These are phyloP conservation scores for Trichosporon coremiiforme DNA, from an alignment of 1,284 basidiomycete species.

Conservation along the genomic window DNA sequence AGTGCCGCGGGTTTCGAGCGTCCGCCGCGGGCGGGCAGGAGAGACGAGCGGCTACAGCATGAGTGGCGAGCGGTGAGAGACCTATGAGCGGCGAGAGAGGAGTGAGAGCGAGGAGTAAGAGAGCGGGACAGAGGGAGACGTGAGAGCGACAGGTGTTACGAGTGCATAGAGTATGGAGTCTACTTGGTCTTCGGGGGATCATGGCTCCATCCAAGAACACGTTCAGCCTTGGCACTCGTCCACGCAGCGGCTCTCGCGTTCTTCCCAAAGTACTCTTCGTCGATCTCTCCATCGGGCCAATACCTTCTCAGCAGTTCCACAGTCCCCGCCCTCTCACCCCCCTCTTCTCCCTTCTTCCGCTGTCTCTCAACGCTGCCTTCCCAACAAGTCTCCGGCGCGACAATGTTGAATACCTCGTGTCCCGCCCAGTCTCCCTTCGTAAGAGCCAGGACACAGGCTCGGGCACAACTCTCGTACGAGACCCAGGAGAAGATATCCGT, in stretches of 20 bases:
- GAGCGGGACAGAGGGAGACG: too few species aligned
- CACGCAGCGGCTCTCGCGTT: conserved; percentile 43
- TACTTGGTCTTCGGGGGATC: conserved; percentile 12
- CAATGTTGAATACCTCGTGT: conserved; percentile 55
- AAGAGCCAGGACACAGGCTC: conserved; percentile 48
- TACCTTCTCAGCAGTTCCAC: conserved; percentile 33
- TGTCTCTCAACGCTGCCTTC: conserved; percentile 29
- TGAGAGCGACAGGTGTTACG: too few species aligned
- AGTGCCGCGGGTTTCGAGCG: neutral
- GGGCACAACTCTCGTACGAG: conserved; percentile 39
- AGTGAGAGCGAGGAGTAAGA: too few species aligned
- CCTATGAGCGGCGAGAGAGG: neutral
- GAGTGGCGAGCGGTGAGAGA: neutral
- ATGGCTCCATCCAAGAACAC: conserved; percentile 55
- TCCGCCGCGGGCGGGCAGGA: too few species aligned
- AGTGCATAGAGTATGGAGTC: too few species aligned
- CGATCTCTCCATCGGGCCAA: conserved; percentile 32
- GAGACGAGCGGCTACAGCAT: neutral
- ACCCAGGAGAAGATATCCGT: conserved; percentile 52
- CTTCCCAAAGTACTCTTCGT: conserved; percentile 35
- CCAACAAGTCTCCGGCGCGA: conserved; percentile 43
- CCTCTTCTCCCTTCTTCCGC: conserved; percentile 26
- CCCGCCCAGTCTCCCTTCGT: conserved; percentile 38
- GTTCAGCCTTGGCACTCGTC: conserved; percentile 50
- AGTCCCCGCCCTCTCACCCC: conserved; percentile 31